These are phyloP conservation scores for Bruguiera gymnorhiza DNA, from an alignment of 345 rosid genomes.

Conservation along the genomic window DNA sequence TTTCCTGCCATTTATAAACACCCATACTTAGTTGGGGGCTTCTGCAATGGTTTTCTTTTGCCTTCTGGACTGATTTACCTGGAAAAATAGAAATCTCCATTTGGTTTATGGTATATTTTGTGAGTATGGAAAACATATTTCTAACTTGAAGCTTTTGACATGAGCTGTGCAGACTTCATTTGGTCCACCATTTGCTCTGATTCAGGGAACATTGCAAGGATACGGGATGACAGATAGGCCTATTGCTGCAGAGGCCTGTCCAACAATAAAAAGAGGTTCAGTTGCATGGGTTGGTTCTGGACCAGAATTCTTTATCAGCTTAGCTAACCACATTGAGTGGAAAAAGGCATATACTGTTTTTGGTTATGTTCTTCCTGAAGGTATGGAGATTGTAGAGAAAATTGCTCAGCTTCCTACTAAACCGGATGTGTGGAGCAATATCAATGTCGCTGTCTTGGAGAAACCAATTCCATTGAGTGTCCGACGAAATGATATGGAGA, in stretches of 20 bases:
- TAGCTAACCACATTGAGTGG: slow-evolving; percentile 81
- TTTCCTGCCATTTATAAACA: background rate
- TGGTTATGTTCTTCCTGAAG: slow-evolving; percentile 73
- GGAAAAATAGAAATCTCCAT: slow-evolving; percentile 4
- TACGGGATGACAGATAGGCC: slow-evolving; percentile 49
- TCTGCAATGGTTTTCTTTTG: background rate
- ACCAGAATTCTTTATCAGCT: slow-evolving; percentile 88
- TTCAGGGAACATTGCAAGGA: slow-evolving; percentile 81
- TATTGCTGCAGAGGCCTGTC: slow-evolving; percentile 62
- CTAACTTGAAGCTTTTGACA: slow-evolving; percentile 4
- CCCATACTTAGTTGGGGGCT: background rate
- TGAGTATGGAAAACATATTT: background rate
- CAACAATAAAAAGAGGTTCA: slow-evolving; percentile 64
- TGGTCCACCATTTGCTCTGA: slow-evolving; percentile 85
- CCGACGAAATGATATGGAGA: slow-evolving; percentile 37
- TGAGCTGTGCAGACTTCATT: slow-evolving; percentile 52
- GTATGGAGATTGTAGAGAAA: slow-evolving; percentile 68
- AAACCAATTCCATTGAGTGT: slow-evolving; percentile 54
- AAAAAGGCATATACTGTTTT: slow-evolving; percentile 58
- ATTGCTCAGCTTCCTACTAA: slow-evolving; percentile 64
- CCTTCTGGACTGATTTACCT: background rate
- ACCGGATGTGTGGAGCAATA: slow-evolving; percentile 66
- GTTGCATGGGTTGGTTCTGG: slow-evolving; percentile 87
- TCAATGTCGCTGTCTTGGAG: slow-evolving; percentile 62
- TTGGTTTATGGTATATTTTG: background rate